A percentile compares a stretch with the other conserved stretches of the same genome.
Evolutionary conservation across 805 yeast genomes (phyloP).

Genomic region (Metschnikowia baotianmanensis): DNA sequence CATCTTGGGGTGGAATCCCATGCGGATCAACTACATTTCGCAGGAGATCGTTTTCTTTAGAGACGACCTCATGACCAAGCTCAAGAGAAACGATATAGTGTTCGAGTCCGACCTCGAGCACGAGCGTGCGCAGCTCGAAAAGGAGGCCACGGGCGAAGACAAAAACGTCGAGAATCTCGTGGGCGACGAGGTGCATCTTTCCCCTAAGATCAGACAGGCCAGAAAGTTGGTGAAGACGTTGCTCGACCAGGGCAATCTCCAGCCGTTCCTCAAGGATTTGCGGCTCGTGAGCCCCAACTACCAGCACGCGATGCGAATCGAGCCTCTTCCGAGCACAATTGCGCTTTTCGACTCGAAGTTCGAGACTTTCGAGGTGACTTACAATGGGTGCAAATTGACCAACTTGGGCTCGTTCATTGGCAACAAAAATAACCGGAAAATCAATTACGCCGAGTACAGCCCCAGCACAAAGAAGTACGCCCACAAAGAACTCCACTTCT

Average conservation of each 20-base stretch:
- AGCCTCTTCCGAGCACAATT: constrained; percentile 70
- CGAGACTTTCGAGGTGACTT: constrained; percentile 69
- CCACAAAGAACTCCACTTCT: constrained; percentile 36
- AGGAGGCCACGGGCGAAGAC: constrained; percentile 22
- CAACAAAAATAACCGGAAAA: constrained; percentile 34
- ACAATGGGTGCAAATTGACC: constrained; percentile 76
- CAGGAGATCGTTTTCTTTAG: constrained; percentile 78
- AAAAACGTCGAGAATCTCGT: constrained; percentile 21
- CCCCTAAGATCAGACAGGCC: constrained; percentile 55
- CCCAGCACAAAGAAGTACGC: constrained; percentile 56
- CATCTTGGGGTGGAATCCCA: constrained; percentile 67
- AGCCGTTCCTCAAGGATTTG: constrained; percentile 66
- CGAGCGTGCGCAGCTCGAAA: constrained; percentile 24
- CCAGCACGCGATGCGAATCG: constrained; percentile 65
- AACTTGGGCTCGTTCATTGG: constrained; percentile 58
- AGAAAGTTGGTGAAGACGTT: constrained; percentile 75
- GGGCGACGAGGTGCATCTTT: constrained; percentile 24
- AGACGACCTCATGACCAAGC: constrained; percentile 68
- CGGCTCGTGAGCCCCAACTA: constrained; percentile 69
- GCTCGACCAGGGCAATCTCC: constrained; percentile 81
- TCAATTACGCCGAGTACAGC: constrained; percentile 70
- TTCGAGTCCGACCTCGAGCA: constrained; percentile 43
- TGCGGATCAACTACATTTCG: constrained; percentile 70
- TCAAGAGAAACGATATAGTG: constrained; percentile 65
- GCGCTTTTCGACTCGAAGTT: constrained; percentile 70